phyloP scores from a whole-genome alignment of 306 rosid genomes.

The Boehmeria nivea region DNA sequence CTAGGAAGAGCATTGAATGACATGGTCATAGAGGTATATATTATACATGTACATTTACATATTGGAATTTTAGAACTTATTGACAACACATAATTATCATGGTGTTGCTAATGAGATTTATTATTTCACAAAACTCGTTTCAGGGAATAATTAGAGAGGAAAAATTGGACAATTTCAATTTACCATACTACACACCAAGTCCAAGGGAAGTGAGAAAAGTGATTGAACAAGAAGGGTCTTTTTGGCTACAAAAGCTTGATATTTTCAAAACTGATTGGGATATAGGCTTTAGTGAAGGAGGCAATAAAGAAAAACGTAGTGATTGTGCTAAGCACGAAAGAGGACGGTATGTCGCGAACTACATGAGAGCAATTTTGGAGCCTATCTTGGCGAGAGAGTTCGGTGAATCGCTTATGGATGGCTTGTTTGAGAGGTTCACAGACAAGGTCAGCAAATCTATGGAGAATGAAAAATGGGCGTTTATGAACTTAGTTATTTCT shows the following conservation, averaged over 20 bases:
- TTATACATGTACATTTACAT: too few relatives aligned
- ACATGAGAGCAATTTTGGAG: constrained; percentile 30
- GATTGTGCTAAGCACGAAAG: constrained; percentile 1
- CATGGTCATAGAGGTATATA: constrained; percentile 43
- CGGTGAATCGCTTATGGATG: constrained; percentile 32
- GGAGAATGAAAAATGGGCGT: constrained; percentile 16
- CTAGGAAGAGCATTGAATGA: constrained; percentile 33
- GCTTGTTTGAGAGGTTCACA: constrained; percentile 29
- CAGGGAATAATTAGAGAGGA: constrained; percentile 36
- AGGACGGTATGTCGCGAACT: constrained; percentile 21
- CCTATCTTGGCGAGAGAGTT: constrained; percentile 30
- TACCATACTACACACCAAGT: constrained; percentile 35
- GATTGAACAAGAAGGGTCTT: constrained; percentile 35
- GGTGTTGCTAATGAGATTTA: too few relatives aligned
- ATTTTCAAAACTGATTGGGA: constrained; percentile 29
- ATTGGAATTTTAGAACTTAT: too few relatives aligned
- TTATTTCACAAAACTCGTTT: neutral
- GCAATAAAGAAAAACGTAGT: neutral
- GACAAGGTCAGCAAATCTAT: constrained; percentile 13
- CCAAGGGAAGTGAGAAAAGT: constrained; percentile 34
- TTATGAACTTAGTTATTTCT: constrained; percentile 16
- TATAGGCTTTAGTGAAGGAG: constrained; percentile 7
- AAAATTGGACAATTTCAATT: constrained; percentile 29
- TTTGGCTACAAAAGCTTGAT: constrained; percentile 18
- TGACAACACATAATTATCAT: too few relatives aligned